A percentile compares a stretch with the other conserved stretches of the same genome.
Evolutionary conservation across 176 grass and related monocot genomes (phyloP).

Genomic region (Hordeum marinum): DNA sequence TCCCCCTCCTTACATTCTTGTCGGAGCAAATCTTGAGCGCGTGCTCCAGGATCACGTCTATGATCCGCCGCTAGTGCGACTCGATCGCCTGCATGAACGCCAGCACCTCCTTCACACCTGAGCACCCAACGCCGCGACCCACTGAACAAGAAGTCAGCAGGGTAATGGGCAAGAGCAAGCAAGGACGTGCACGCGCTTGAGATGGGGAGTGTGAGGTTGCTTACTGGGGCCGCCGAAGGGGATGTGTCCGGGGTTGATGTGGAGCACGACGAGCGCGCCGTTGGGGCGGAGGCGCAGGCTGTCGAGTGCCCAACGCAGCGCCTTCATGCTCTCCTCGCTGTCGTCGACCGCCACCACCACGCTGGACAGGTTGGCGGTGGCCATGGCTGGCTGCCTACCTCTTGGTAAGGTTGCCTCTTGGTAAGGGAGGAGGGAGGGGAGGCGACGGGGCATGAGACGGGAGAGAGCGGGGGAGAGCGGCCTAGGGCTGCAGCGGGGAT

Average conservation of each 20-base stretch:
- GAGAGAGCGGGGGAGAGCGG: no score
- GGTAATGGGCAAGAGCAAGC: background rate
- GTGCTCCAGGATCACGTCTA: constrained; percentile 78
- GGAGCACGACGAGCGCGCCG: constrained; percentile 70
- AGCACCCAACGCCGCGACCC: background rate
- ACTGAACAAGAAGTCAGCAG: constrained; percentile 12
- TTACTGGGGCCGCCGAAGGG: constrained; percentile 98
- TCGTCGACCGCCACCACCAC: constrained; percentile 87
- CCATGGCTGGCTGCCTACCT: no score
- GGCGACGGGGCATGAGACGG: no score
- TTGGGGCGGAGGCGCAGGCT: constrained; percentile 73
- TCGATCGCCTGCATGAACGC: constrained; percentile 88
- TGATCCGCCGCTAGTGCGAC: constrained; percentile 80
- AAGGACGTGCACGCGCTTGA: background rate
- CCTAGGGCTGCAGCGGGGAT: no score
- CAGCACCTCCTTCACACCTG: constrained; percentile 78
- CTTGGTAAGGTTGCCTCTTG: no score
- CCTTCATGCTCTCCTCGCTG: constrained; percentile 97
- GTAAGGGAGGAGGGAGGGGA: no score
- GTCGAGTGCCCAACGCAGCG: constrained; percentile 79
- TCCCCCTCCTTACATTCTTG: constrained; percentile 78
- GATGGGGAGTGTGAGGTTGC: background rate
- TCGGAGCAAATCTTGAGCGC: constrained; percentile 79
- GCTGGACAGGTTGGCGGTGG: constrained; percentile 66
- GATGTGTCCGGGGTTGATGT: constrained; percentile 76